Conservation (phyloP, 2,329 filamentous ascomycete genomes). For the Stromatinia cepivora region DNA sequence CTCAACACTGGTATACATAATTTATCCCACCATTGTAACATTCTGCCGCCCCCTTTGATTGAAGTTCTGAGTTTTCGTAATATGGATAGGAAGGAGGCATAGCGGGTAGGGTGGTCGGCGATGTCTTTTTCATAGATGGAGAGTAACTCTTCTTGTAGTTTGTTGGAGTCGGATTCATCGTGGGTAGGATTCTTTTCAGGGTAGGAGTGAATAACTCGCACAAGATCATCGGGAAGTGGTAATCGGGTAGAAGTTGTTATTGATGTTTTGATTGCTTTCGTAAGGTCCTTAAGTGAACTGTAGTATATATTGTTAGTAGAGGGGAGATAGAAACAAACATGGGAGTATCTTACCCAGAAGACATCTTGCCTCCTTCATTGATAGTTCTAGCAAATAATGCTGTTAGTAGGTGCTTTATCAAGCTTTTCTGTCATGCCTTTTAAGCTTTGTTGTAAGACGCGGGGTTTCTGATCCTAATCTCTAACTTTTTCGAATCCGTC, state of each 20-base stretch:
- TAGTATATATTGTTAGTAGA: slow-evolving; percentile 5
- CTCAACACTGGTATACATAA: slow-evolving; percentile 58
- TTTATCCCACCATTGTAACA: slow-evolving; percentile 72
- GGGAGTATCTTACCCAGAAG: slow-evolving; percentile 21
- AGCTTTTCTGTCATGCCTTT: slow-evolving; percentile 14
- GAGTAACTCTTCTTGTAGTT: slow-evolving; percentile 71
- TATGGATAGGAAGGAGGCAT: slow-evolving; percentile 68
- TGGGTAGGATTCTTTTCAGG: slow-evolving; percentile 65
- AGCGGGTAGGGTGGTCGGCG: slow-evolving; percentile 54
- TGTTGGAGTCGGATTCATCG: slow-evolving; percentile 68
- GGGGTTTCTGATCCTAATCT: background rate
- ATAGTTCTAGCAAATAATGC: slow-evolving; percentile 10
- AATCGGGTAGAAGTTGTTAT: slow-evolving; percentile 49
- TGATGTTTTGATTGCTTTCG: slow-evolving; percentile 56
- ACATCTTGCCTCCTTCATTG: slow-evolving; percentile 23
- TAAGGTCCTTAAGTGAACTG: slow-evolving; percentile 55
- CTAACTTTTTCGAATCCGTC: background rate
- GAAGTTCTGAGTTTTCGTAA: slow-evolving; percentile 64
- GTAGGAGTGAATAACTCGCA: slow-evolving; percentile 63
- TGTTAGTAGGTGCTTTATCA: slow-evolving; percentile 6
- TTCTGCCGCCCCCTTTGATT: slow-evolving; percentile 60
- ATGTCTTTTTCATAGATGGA: slow-evolving; percentile 66
- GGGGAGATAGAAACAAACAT: background rate
- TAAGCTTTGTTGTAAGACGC: background rate
- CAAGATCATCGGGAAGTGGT: slow-evolving; percentile 67